Percentiles rank a stretch among this genome's conserved stretches.
phyloP scores from a whole-genome alignment of 768 basidiomycete genomes.

The Collybiopsis confluens region DNA sequence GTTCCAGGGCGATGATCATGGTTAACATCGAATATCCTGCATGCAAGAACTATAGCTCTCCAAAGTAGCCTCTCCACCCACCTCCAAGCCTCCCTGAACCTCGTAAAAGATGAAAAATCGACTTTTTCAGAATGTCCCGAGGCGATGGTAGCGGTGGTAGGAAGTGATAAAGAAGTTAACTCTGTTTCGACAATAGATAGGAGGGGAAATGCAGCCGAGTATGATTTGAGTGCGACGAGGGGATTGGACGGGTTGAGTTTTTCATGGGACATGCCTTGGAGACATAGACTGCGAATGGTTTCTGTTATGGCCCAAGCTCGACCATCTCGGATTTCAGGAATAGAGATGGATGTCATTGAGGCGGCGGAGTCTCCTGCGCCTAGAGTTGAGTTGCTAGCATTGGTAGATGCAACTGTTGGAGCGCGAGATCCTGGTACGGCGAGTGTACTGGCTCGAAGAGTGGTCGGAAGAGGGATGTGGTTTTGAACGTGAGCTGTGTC shows the following conservation, averaged over 20 bases:
- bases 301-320: conserved; percentile 72
- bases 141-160: conserved; percentile 12
- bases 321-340: conserved; percentile 62
- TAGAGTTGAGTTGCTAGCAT: conserved; percentile 44
- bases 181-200: conserved; percentile 46
- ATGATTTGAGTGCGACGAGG: conserved; percentile 50
- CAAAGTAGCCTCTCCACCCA: conserved; percentile 83
- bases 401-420: conserved; percentile 24
- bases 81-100: conserved; percentile 80
- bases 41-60: conserved; percentile 66
- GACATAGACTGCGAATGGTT: conserved; percentile 68
- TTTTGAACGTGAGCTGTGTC: conserved; percentile 50
- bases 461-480: conserved; percentile 43
- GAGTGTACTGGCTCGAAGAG: conserved; percentile 37
- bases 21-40: conserved; percentile 39
- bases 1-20: conserved; percentile 30
- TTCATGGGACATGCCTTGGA: conserved; percentile 85
- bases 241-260: conserved; percentile 45
- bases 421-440: conserved; percentile 26
- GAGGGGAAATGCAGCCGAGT: conserved; percentile 51
- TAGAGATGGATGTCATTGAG: conserved; percentile 31
- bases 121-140: conserved; percentile 27
- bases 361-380: conserved; percentile 25
- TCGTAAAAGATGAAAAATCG: conserved; percentile 54
- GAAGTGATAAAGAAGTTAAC: conserved; percentile 30